phyloP scores from a whole-genome alignment of 192 early-diverging fungal species.

The Coemansia sp. region DNA sequence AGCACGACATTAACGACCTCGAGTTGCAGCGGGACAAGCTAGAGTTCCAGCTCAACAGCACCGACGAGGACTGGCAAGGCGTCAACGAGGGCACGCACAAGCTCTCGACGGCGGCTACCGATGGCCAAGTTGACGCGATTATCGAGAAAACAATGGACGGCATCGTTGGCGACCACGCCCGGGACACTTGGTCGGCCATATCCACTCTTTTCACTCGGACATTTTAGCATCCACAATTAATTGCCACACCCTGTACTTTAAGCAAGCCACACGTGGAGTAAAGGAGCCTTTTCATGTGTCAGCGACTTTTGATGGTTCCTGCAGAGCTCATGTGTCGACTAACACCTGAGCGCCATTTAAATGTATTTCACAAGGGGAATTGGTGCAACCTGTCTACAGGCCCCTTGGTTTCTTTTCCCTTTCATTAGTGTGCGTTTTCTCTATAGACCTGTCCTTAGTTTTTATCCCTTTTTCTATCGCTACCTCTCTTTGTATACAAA shows the following conservation, averaged over 20 bases:
- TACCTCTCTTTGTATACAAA: background rate
- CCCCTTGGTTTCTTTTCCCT: background rate
- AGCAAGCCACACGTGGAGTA: background rate
- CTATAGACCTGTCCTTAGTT: background rate
- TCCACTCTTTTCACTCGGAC: slow-evolving; percentile 24
- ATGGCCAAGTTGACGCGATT: slow-evolving; percentile 17
- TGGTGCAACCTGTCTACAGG: background rate
- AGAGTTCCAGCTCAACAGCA: slow-evolving; percentile 54
- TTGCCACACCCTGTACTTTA: background rate
- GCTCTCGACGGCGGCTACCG: slow-evolving; percentile 14
- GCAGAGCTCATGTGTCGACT: background rate
- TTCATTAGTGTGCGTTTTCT: background rate
- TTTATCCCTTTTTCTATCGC: background rate
- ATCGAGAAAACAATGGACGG: slow-evolving; percentile 41
- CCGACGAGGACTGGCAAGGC: slow-evolving; percentile 55
- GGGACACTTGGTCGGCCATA: slow-evolving; percentile 40
- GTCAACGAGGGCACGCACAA: slow-evolving; percentile 40
- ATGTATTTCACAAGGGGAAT: background rate
- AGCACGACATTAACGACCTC: slow-evolving; percentile 46
- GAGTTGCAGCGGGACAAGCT: slow-evolving; percentile 49
- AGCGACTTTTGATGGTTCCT: background rate
- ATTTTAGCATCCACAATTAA: slow-evolving; percentile 7
- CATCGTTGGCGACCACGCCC: slow-evolving; percentile 52
- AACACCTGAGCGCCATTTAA: background rate
- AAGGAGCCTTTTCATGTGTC: background rate